Evolutionary conservation across 805 yeast species (phyloP), one percentile per base, ranked within the genome.

Genomic region (Nakazawaea anatomiae): DNA sequence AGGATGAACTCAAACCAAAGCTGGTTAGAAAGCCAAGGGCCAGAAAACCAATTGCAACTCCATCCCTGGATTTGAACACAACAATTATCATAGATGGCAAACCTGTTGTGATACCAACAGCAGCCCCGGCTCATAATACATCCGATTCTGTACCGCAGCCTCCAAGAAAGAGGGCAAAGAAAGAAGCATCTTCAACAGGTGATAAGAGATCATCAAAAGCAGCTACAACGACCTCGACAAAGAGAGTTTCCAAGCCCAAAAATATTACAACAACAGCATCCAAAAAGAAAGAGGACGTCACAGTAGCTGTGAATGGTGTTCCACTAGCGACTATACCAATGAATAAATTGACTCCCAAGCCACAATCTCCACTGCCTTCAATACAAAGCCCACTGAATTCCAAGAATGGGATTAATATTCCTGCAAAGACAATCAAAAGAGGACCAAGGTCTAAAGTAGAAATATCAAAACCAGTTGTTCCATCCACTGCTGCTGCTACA

Each of bases 201-300:
- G 36, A 40, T 7, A 41, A 41, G 28, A 46, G 27, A 36, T 42
- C 39, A 25, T 14, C 42, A 25, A 10, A n/a, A 18, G 9, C 44
- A 44, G 34, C 44, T 38, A 35, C 39, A 12, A 31, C 28, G 63
- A 48, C 45, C 51, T 56, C 25, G 48, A 27, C 8, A 58, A 54
- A 7, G 61, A 53, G 38, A 14, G 27, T 27, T 12, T 31, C 42
- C 18, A 38, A 42, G 29, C 47, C 43, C 8, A 46, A 46, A 46
- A 42, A 18, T 35, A 25, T 18, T 25, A 35, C 27, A 32, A 10
- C 28, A 27, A 18, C 11, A 29, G 29, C 25, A 32, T 25, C 12
- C 25, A 35, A 18, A 11, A 28, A 14, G 10, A 35, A 14, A 18
- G 11, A 10, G 28, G 28, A 34, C 12, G 36, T 27, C n/a, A 25